A percentile compares a stretch with the other conserved stretches of the same genome.
These are phyloP conservation scores for Fagopyrum esculentum DNA, from an alignment of 148 eudicot species.

Conservation along the genomic window DNA sequence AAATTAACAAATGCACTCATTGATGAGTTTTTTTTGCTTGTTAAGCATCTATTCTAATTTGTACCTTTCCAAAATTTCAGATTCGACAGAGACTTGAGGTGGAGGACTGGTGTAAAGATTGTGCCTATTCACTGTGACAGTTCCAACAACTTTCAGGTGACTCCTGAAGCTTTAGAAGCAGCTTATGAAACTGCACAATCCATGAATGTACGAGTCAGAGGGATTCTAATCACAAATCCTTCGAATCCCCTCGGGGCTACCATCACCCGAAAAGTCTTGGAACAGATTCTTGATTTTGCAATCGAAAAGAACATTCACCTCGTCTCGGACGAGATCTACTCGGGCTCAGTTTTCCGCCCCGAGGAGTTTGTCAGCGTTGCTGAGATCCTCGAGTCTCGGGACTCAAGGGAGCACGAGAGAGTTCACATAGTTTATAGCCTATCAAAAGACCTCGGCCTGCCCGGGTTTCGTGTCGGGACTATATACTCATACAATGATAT, in stretches of 20 bases:
- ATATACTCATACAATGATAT: slow-evolving; percentile 78
- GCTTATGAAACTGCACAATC: slow-evolving; percentile 49
- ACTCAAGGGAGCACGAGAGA: slow-evolving; percentile 41
- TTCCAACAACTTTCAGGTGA: slow-evolving; percentile 72
- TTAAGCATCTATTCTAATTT: too few species aligned
- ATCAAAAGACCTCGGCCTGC: slow-evolving; percentile 83
- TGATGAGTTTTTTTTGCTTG: too few species aligned
- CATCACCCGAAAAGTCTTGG: slow-evolving; percentile 33
- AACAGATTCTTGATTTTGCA: slow-evolving; percentile 51
- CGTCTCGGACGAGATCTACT: slow-evolving; percentile 88
- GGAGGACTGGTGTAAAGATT: slow-evolving; percentile 89
- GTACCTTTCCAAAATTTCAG: slow-evolving; percentile 26
- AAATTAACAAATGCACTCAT: too few species aligned
- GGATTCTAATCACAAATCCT: slow-evolving; percentile 77
- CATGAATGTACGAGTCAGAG: slow-evolving; percentile 48
- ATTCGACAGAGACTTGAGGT: slow-evolving; percentile 83
- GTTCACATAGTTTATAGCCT: slow-evolving; percentile 92
- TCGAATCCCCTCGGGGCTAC: slow-evolving; percentile 85
- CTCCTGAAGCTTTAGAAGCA: slow-evolving; percentile 58
- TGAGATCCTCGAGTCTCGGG: slow-evolving; percentile 44
- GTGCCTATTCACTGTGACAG: slow-evolving; percentile 72
- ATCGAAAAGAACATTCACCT: slow-evolving; percentile 64
- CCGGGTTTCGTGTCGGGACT: slow-evolving; percentile 78
- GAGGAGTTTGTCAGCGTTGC: slow-evolving; percentile 69
- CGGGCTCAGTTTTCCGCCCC: slow-evolving; percentile 64